These are phyloP conservation scores for Podaxis rugospora DNA, from an alignment of 768 basidiomycete genomes.

Conservation along the genomic window DNA sequence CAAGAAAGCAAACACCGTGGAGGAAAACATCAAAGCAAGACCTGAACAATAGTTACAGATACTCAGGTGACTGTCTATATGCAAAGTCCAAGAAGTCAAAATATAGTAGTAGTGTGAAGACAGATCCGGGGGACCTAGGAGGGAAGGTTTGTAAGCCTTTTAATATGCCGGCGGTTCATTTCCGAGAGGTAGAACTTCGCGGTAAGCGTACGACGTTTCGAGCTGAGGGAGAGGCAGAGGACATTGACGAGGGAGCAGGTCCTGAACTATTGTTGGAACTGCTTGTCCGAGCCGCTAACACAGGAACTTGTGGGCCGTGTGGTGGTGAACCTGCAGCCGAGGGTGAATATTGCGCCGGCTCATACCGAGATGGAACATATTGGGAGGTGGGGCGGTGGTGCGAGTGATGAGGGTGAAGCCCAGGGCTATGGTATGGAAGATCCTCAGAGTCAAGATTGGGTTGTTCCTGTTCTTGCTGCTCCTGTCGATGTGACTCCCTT, in stretches of 20 bases:
- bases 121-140: not conserved
- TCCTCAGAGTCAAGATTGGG: not conserved
- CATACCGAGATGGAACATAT: not conserved
- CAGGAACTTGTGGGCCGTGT: not conserved
- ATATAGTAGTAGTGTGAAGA: not conserved
- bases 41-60: not conserved
- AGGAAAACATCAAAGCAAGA: not conserved
- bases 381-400: not conserved
- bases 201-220: conserved; percentile 5
- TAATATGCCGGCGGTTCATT: not conserved
- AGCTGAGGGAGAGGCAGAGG: conserved; percentile 4
- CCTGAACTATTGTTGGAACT: conserved; percentile 12
- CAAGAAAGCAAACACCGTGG: not conserved
- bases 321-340: not conserved
- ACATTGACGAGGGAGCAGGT: conserved; percentile 7
- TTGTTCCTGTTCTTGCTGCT: conserved; percentile 1
- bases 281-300: not conserved
- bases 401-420: conserved; percentile 7
- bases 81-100: not conserved
- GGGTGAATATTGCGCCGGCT: not conserved
- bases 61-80: not conserved
- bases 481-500: not conserved
- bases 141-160: not conserved
- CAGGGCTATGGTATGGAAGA: conserved; percentile 8
- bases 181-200: conserved; percentile 1